A percentile compares a stretch with the other conserved stretches of the same genome.
Conservation (phyloP, 495 filamentous ascomycete species). For the Podospora comata region DNA sequence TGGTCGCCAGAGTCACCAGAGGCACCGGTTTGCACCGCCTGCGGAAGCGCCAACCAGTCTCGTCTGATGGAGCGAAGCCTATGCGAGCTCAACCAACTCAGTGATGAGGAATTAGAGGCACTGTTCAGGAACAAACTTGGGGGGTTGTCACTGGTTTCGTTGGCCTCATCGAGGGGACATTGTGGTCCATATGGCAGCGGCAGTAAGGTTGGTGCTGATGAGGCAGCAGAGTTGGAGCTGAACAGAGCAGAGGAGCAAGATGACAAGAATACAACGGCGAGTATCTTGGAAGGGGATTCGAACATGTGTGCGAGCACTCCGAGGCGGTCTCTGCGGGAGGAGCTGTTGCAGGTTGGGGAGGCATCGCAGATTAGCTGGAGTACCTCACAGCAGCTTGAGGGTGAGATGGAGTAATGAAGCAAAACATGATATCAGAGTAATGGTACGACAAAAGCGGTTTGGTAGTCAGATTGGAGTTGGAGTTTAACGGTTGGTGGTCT, state of each 20-base stretch:
- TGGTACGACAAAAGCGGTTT: background rate
- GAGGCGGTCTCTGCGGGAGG: conserved; percentile 2
- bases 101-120: background rate
- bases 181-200: background rate
- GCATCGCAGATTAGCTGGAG: background rate
- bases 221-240: background rate
- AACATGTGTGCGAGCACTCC: conserved; percentile 1
- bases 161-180: background rate
- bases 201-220: background rate
- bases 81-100: background rate
- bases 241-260: background rate
- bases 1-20: background rate
- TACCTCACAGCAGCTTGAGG: background rate
- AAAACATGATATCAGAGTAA: background rate
- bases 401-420: background rate
- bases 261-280: background rate
- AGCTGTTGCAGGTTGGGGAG: conserved; percentile 6
- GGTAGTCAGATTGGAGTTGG: background rate
- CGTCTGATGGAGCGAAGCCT: background rate
- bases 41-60: conserved; percentile 1
- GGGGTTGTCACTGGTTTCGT: background rate
- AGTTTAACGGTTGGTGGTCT: background rate
- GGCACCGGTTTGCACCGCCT: background rate
- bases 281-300: conserved; percentile 1
- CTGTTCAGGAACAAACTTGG: background rate